Percentiles rank a stretch among this genome's conserved stretches.
These are phyloP conservation scores for Trametes sp. DNA, from an alignment of 1,284 basidiomycete genomes.

Conservation along the genomic window DNA sequence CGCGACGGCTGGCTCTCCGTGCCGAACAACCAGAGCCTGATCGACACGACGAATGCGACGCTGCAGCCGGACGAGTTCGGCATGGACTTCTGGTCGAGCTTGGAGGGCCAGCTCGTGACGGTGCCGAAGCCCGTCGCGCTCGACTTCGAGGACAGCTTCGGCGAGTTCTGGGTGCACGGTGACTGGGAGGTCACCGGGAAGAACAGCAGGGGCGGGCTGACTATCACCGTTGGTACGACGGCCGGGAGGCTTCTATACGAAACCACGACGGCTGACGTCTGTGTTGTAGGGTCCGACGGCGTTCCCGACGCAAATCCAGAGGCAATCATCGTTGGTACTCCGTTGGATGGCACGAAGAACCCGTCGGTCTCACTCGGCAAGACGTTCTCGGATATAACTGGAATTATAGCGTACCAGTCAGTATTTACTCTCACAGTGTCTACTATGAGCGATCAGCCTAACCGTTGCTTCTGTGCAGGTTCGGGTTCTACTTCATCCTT, in stretches of 20 bases:
- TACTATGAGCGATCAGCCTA: neutral
- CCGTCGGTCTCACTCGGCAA: slow-evolving; percentile 59
- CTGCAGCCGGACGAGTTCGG: slow-evolving; percentile 59
- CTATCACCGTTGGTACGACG: slow-evolving; percentile 56
- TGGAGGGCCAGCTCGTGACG: slow-evolving; percentile 65
- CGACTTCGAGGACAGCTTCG: slow-evolving; percentile 58
- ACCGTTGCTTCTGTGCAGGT: slow-evolving; percentile 20
- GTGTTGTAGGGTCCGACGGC: slow-evolving; percentile 50
- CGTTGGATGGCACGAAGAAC: slow-evolving; percentile 62
- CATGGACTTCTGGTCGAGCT: slow-evolving; percentile 69
- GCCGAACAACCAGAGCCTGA: slow-evolving; percentile 57
- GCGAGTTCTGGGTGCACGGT: slow-evolving; percentile 67
- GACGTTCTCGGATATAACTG: slow-evolving; percentile 59
- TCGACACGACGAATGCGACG: slow-evolving; percentile 54
- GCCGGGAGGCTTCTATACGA: neutral
- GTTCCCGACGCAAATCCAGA: slow-evolving; percentile 67
- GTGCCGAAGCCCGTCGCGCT: slow-evolving; percentile 56
- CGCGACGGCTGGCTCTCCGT: slow-evolving; percentile 60
- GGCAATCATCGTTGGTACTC: slow-evolving; percentile 56
- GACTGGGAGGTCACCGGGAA: slow-evolving; percentile 60
- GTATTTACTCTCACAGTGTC: neutral
- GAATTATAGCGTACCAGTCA: slow-evolving; percentile 59
- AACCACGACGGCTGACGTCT: neutral
- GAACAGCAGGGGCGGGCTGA: slow-evolving; percentile 64
- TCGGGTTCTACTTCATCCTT: slow-evolving; percentile 62